Conservation (phyloP, 2,329 filamentous ascomycete genomes). For the Diplodia sapinea region DNA sequence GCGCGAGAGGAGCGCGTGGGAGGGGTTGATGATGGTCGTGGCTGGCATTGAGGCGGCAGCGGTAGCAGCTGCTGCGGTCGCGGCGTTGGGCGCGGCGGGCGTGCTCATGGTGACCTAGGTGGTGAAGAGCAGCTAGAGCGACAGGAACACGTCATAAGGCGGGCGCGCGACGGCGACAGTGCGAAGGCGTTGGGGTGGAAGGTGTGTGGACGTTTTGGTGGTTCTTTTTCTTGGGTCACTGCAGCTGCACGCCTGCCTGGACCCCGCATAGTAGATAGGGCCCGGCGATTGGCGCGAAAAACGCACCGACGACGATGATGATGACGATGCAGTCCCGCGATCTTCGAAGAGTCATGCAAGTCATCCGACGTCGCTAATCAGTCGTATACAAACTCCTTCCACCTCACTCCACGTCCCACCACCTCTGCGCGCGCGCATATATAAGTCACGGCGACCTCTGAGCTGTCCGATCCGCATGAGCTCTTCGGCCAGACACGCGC, state of each 20-base stretch:
- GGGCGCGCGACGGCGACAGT: background rate
- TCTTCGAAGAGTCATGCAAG: background rate
- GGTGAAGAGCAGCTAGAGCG: background rate
- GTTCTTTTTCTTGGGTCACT: background rate
- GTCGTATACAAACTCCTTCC: background rate
- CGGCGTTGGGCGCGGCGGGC: background rate
- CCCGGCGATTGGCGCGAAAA: background rate
- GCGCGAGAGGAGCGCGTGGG: background rate
- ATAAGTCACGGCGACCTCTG: background rate
- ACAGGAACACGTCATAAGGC: background rate
- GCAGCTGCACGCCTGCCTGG: background rate
- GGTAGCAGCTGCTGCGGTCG: no score
- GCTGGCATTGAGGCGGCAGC: no score
- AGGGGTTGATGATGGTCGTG: background rate
- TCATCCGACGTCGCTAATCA: background rate
- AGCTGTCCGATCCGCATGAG: background rate
- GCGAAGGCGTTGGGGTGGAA: background rate
- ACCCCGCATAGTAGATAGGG: background rate
- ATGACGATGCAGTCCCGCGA: background rate
- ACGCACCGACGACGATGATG: background rate
- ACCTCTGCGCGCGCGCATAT: background rate
- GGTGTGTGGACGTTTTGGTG: background rate
- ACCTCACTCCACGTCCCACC: slow-evolving; percentile 18
- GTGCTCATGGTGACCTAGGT: background rate
- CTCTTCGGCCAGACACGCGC: background rate